Evolutionary conservation across 2,329 filamentous ascomycete species (phyloP), one percentile per base, ranked within the genome.

Genomic region (Epicoccum sorghinum): DNA sequence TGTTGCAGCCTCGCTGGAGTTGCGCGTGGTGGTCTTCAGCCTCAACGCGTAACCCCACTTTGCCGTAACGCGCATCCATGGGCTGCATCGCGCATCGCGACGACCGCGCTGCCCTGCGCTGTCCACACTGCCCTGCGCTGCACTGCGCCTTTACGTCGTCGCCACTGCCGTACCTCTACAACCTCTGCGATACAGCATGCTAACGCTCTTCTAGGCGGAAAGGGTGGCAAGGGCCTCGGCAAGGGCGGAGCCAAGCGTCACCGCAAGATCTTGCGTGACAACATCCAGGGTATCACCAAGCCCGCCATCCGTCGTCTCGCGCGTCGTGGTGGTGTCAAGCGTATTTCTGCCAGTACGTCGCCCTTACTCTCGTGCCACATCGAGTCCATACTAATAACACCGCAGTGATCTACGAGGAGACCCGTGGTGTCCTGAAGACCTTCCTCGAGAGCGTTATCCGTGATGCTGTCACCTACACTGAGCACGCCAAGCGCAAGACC

Each of bases 401-500:
- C 45, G 10, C 60, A 83, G 83, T 90, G 86, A 90, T 90, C 79
- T 90, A 90, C 82, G 87, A 89, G 78, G 87, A 90, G 82, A 90
- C 87, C 61, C 87, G 87, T 66, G 86, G 86, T 82, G 87, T 90
- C 61, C 84, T 90, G 71, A 90, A 90, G 84, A 87, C 87, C 67
- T 90, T 89, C 85, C 86, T 90, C 62, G 87, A 89, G 80, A 83
- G 84, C 72, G 87, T 90, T 77, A 90, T 90, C 71, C 87, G 87
- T 75, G 87, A 90, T 65, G 87, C 87, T 61, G 87, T 90, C 79
- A 90, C 87, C 73, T 90, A 90, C 82, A 90, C 87, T 49, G 87
- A 90, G 81, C 87, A 90, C 80, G 88, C 88, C 79, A 90, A 90
- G 86, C 86, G 88, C 78, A 90, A 90, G 86, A 90, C 88, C n/a